These are phyloP conservation scores for Epichloe scottii DNA, from an alignment of 2,329 filamentous ascomycete genomes.

Conservation along the genomic window DNA sequence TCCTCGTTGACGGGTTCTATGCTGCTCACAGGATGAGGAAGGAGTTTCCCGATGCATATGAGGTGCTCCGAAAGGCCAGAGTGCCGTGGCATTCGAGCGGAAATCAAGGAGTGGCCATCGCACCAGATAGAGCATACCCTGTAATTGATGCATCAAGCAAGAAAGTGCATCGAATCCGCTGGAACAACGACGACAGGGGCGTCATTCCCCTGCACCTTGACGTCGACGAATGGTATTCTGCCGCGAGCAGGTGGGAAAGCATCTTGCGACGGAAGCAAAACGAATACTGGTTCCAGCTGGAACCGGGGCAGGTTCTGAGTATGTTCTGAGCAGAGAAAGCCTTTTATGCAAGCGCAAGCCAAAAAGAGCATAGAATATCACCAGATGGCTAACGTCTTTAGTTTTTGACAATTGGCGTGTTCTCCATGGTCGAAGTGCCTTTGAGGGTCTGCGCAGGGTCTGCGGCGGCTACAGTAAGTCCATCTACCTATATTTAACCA, in stretches of 20 bases:
- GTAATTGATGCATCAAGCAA: conserved; percentile 51
- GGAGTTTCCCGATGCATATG: conserved; percentile 43
- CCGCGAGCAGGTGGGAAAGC: conserved; percentile 60
- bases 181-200: conserved; percentile 88
- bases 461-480: conserved; percentile 81
- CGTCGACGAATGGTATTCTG: conserved; percentile 60
- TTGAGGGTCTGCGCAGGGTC: conserved; percentile 73
- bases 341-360: too few relatives aligned
- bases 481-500: neutral
- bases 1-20: conserved; percentile 78
- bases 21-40: conserved; percentile 48
- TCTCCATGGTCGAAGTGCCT: conserved; percentile 72
- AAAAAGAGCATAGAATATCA: neutral
- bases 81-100: conserved; percentile 81
- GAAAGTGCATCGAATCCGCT: conserved; percentile 52
- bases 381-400: conserved; percentile 16
- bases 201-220: conserved; percentile 44
- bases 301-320: conserved; percentile 68
- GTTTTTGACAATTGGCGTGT: conserved; percentile 97
- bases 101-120: conserved; percentile 70
- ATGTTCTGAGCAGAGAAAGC: conserved; percentile 18
- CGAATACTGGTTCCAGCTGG: conserved; percentile 70
- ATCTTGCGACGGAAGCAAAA: conserved; percentile 53
- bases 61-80: conserved; percentile 39
- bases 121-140: conserved; percentile 56